Evolutionary conservation across 495 filamentous ascomycete genomes (phyloP), one percentile per base, ranked within the genome.

Genomic region (Daldinia concentrica): DNA sequence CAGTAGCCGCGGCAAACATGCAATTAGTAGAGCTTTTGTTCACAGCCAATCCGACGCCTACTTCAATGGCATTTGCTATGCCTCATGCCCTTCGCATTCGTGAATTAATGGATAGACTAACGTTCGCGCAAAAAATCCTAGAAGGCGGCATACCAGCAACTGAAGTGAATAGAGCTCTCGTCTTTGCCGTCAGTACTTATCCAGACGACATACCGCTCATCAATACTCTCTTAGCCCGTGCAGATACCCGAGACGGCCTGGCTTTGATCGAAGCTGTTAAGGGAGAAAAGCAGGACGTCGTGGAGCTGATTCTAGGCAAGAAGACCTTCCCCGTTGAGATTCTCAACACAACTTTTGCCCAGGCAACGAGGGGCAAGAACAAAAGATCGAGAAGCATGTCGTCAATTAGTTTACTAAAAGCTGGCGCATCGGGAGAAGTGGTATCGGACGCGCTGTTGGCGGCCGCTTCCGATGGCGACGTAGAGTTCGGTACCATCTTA

Each of bases 381-480:
- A 76, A 73, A 45, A 62, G 58, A 15, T 77, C 66, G 37, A 69
- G 83, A 22, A 68, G 72, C 11, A 66, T 71, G 22, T 79, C 80
- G 4, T 83, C 78, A 50, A 72, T 69, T 6, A 69, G 74, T 6
- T 73, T 86, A 29, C 69, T 86, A 2, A 74, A 75, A 43, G 78
- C 76, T 6, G 81, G 81, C 3, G 75, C 80, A 0, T 74, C 76
- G 2, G 78, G 76, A 1, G 70, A 73, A 0, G 73, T 75, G 0
- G 76, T 83, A 4, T 83, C 80, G 0, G 79, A 82, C 14, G 82
- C 81, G 6, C 58, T 86, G 12, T 62, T 84, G 6, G 68, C 74
- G 0, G 82, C 83, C 2, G 81, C 82, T 3, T 62, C 79, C 9
- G 81, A 85, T 15, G 81, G 82, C 6, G 83, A 86, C 64, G 29